These are phyloP conservation scores for Fusarium marasasianum DNA, from an alignment of 2,329 filamentous ascomycete genomes.

Conservation along the genomic window DNA sequence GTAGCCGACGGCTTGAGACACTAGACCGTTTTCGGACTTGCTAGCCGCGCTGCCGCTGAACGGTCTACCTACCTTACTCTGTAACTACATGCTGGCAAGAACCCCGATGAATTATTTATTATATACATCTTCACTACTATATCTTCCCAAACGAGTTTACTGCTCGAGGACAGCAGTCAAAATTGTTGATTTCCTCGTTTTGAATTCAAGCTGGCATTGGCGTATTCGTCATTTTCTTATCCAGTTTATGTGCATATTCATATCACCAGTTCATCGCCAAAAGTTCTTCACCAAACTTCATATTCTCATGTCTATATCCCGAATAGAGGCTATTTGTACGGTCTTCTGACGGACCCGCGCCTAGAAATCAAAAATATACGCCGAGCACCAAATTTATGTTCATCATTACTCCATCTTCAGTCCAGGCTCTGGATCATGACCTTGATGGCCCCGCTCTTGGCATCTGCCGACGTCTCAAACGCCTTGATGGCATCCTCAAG, in stretches of 20 bases:
- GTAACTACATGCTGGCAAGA: not conserved
- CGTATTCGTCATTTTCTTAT: not conserved
- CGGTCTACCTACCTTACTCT: not conserved
- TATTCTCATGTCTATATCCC: conserved; percentile 37
- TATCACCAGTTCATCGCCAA: not conserved
- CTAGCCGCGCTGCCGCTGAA: conserved; percentile 23
- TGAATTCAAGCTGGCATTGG: not conserved
- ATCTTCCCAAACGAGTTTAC: not conserved
- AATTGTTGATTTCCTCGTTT: not conserved
- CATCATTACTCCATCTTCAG: conserved; percentile 42
- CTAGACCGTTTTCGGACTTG: conserved; percentile 46
- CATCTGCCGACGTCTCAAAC: conserved; percentile 87
- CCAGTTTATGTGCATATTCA: not conserved
- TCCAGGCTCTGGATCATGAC: conserved; percentile 86
- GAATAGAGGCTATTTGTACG: conserved; percentile 18
- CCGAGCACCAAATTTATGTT: conserved; percentile 36
- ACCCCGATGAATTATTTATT: conserved; percentile 1
- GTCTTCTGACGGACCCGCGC: conserved; percentile 29
- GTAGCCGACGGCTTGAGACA: conserved; percentile 35
- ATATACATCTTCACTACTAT: not conserved
- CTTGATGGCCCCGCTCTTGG: conserved; percentile 96
- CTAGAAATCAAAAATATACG: conserved; percentile 37
- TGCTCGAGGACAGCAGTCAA: not conserved
- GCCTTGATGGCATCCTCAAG: conserved; percentile 89
- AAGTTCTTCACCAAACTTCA: conserved; percentile 1